Conservation (phyloP, 345 rosid species). For the Eucalyptus shirleyi region DNA sequence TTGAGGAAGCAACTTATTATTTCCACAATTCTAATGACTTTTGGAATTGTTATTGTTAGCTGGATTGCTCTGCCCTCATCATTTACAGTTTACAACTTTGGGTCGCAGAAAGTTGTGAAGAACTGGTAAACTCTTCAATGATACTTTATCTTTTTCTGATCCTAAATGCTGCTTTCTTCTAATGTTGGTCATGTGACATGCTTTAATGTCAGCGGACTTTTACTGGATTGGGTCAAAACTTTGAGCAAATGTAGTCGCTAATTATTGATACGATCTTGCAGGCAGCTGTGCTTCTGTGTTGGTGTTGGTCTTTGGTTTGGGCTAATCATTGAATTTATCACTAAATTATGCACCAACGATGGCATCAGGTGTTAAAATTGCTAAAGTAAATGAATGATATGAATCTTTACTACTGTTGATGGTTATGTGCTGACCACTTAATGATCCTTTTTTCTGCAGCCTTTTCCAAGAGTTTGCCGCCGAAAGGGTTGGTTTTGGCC, state of each 20-base stretch:
- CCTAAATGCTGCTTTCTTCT: background rate
- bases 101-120: background rate
- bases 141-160: background rate
- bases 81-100: background rate
- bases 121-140: background rate
- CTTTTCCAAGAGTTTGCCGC: too few relatives aligned
- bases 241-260: background rate
- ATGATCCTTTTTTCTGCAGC: background rate
- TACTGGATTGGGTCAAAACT: background rate
- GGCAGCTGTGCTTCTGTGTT: background rate
- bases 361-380: background rate
- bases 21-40: background rate
- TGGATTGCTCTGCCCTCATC: background rate
- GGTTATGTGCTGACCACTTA: background rate
- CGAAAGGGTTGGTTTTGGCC: too few relatives aligned
- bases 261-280: background rate
- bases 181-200: background rate
- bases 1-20: background rate
- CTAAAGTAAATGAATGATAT: background rate
- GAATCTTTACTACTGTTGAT: background rate
- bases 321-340: background rate
- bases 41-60: background rate
- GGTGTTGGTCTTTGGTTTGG: conserved; percentile 1
- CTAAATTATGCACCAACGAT: background rate
- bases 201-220: too few relatives aligned